Evolutionary conservation across 495 filamentous ascomycete genomes (phyloP), one percentile per base, ranked within the genome.

Genomic region (Trichoderma reesei): DNA sequence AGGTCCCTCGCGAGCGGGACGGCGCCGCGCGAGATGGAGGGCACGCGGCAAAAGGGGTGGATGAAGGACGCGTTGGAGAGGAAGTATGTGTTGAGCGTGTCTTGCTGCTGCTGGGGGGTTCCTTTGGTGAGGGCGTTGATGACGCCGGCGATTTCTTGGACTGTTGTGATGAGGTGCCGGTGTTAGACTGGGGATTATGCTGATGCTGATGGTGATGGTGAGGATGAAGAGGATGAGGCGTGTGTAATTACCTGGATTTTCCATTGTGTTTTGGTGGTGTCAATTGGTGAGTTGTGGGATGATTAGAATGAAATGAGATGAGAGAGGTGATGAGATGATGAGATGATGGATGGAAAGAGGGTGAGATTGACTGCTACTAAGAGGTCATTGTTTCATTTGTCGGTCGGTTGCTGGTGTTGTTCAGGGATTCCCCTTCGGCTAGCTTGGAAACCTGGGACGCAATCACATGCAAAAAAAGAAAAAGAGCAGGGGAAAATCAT

Each of bases 31-130:
- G 71, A 72, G 71, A 85, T 86, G 65, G 80, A 82, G 41, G 84
- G 83, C 1, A 91, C 86, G 26, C 85, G 85, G 70, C 89, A 93
- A 73, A 95, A 88, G 0, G 91, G 91, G 70, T 96, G 91, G 3
- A 82, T 78, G 72, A 96, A 94, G 64, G 83, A 80, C 16, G 89
- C 85, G 66, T 84, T 73, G 9, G 79, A 81, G 1, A 85, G 82
- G 76, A 90, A 96, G 73, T 88, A 91, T 11, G 73, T 78, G 60
- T 90, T 78, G 26, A 96, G 71, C 5, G 86, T 77, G 18, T 79
- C 72, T 34, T 76, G 72, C 74, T 95, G 91, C 36, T 83, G 72
- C 0, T 80, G 74, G 0, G 88, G 88, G 0, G 82, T 72, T 14
- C 85, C 82, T 71, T 90, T 83, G 34, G 83, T 87, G 59, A 96